These are phyloP conservation scores for Dioscorea cayenensis DNA, from an alignment of 116 monocot species.

Conservation along the genomic window DNA sequence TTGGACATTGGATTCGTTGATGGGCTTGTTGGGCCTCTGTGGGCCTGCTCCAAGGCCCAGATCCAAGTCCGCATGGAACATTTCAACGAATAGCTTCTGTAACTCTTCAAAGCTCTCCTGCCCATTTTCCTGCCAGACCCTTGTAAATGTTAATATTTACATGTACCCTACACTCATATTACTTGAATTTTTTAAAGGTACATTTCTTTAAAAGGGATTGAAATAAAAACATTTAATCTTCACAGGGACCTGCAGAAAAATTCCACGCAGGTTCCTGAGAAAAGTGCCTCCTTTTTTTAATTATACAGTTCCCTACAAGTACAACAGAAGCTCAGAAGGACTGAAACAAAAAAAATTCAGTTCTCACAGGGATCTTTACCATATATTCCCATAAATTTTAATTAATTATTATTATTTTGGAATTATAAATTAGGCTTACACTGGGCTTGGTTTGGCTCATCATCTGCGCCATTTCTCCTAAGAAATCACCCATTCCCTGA, in stretches of 20 bases:
- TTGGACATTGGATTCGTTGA: not conserved
- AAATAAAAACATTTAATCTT: no score
- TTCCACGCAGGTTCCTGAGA: no score
- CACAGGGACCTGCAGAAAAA: no score
- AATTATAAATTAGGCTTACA: constrained; percentile 20
- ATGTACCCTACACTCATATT: no score
- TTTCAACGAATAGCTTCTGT: constrained; percentile 70
- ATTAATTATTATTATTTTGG: not conserved
- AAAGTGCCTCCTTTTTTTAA: no score
- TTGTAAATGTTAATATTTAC: no score
- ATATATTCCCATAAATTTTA: not conserved
- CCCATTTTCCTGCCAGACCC: not conserved
- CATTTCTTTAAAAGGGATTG: no score
- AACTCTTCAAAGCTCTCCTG: constrained; percentile 72
- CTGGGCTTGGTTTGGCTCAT: constrained; percentile 58
- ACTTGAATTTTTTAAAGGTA: no score
- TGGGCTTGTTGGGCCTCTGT: not conserved
- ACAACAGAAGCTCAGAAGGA: no score
- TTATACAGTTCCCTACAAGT: no score
- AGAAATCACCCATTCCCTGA: constrained; percentile 78
- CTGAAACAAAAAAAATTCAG: no score
- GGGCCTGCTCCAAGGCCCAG: not conserved
- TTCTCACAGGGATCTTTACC: no score
- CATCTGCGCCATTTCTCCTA: constrained; percentile 77
- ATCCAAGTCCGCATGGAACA: constrained; percentile 56